These are phyloP conservation scores for Colletotrichum sp. DNA, from an alignment of 2,329 filamentous ascomycete species.

Conservation along the genomic window DNA sequence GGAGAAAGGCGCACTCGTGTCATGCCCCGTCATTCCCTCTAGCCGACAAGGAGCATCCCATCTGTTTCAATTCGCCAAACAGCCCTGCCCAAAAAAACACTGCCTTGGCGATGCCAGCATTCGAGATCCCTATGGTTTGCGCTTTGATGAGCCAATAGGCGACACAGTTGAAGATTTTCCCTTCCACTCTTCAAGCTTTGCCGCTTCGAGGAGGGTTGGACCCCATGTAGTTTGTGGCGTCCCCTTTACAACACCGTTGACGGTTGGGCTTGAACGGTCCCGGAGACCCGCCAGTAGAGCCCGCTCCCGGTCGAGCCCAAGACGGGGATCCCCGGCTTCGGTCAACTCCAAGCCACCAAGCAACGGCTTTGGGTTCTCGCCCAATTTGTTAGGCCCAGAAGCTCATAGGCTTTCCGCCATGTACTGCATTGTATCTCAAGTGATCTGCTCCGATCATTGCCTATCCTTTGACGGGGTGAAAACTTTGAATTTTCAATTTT, in stretches of 20 bases:
- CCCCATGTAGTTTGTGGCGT: neutral
- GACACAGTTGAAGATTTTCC: neutral
- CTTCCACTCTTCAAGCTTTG: neutral
- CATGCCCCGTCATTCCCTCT: neutral
- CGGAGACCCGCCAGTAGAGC: neutral
- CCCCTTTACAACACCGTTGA: neutral
- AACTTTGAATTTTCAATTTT: neutral
- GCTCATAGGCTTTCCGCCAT: neutral
- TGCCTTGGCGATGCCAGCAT: neutral
- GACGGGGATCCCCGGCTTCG: slow-evolving; percentile 7
- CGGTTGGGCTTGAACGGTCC: slow-evolving; percentile 1
- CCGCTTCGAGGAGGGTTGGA: neutral
- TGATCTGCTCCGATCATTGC: neutral
- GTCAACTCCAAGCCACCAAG: neutral
- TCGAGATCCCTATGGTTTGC: neutral
- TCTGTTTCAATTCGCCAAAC: slow-evolving; percentile 2
- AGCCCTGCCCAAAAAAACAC: slow-evolving; percentile 3
- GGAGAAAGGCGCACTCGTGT: neutral
- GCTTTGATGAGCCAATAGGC: neutral
- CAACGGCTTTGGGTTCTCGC: slow-evolving; percentile 1
- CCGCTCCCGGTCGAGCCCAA: slow-evolving; percentile 4
- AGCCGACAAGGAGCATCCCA: slow-evolving; percentile 9
- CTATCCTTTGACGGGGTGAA: neutral
- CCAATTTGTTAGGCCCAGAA: neutral
- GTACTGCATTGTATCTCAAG: neutral